Conservation (phyloP, 139 green algal species). For the Closterium sp. region DNA sequence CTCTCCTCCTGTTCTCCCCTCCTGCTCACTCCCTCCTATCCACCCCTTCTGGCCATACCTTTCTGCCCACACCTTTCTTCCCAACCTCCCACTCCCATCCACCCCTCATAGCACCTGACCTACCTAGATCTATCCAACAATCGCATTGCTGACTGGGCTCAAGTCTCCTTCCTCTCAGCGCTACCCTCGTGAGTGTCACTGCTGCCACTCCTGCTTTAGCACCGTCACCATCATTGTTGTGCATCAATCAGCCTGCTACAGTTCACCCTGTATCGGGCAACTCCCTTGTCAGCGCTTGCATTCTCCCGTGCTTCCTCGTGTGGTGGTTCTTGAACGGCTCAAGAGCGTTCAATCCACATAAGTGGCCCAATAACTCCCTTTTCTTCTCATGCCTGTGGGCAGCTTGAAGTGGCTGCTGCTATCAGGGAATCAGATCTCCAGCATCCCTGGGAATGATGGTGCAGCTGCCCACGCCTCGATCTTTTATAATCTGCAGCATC, state of each 20-base stretch:
- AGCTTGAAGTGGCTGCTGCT: background rate
- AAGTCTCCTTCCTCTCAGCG: background rate
- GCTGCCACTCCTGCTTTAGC: background rate
- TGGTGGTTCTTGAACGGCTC: too few relatives aligned
- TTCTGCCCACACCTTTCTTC: background rate
- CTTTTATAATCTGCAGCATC: background rate
- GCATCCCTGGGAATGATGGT: background rate
- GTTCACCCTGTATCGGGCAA: too few relatives aligned
- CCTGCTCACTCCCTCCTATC: too few relatives aligned
- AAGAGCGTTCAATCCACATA: too few relatives aligned
- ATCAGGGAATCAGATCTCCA: background rate
- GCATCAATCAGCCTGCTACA: too few relatives aligned
- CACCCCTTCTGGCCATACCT: background rate
- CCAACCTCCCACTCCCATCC: background rate
- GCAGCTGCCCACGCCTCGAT: background rate
- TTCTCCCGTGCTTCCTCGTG: too few relatives aligned
- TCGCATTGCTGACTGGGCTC: background rate
- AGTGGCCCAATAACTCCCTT: too few relatives aligned
- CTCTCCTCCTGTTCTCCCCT: too few relatives aligned
- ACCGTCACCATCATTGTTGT: too few relatives aligned
- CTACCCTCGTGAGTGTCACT: background rate
- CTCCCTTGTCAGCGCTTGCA: too few relatives aligned
- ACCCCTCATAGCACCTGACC: background rate
- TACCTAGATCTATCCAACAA: background rate
- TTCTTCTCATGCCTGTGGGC: too few relatives aligned